Evolutionary conservation across 164 flowering plant species (phyloP).

Genomic region (Dillenia turbinata): DNA sequence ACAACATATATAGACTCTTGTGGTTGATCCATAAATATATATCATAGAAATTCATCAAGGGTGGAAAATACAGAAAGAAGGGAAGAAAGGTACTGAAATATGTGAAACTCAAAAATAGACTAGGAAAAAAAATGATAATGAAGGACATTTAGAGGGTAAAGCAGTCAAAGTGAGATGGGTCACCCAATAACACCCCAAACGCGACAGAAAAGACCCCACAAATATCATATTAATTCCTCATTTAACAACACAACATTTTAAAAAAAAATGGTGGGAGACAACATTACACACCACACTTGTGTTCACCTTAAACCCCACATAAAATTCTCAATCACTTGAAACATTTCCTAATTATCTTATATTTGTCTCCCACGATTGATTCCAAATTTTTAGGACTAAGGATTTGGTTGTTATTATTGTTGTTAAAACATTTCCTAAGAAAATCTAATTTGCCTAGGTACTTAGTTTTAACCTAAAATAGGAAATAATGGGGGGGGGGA

Average conservation of each 20-base stretch:
- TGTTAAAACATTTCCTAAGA: conserved; percentile 10
- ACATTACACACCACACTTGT: conserved; percentile 15
- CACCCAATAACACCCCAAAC: conserved; percentile 11
- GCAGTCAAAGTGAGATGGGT: conserved; percentile 10
- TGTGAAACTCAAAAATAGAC: too few species aligned
- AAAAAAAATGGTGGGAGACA: conserved; percentile 24
- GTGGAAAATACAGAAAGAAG: too few species aligned
- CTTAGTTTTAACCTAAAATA: background rate
- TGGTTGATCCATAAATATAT: too few species aligned
- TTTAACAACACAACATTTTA: conserved; percentile 6
- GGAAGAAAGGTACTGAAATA: too few species aligned
- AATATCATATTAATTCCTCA: conserved; percentile 7
- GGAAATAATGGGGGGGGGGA: background rate
- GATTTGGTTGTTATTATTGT: too few species aligned
- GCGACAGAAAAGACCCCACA: conserved; percentile 32
- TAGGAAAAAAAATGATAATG: too few species aligned
- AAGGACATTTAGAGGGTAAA: too few species aligned
- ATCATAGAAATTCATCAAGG: too few species aligned
- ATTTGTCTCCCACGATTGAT: too few species aligned
- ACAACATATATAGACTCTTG: too few species aligned
- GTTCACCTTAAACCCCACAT: conserved; percentile 22
- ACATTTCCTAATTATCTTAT: conserved; percentile 6
- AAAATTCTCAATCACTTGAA: conserved; percentile 3
- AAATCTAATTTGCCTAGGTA: background rate
- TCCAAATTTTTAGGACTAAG: too few species aligned